Conservation (phyloP, 2,329 filamentous ascomycete genomes). For the Ceratocystis harringtonii region DNA sequence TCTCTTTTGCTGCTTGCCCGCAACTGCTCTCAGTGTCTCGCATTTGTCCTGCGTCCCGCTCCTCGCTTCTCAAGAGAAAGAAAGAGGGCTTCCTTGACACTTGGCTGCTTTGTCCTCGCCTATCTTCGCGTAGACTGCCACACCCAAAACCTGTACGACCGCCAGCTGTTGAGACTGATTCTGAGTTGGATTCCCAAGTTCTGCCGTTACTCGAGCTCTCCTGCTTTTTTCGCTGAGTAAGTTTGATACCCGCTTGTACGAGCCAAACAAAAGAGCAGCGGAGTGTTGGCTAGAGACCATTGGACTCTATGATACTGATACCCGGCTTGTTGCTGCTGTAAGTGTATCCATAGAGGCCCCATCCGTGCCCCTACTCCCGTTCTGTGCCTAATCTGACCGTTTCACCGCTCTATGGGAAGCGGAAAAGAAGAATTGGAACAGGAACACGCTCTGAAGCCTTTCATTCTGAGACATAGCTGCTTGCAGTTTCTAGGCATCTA, state of each 20-base stretch:
- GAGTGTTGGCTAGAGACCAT: not conserved
- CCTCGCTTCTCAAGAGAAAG: not conserved
- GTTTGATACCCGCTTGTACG: not conserved
- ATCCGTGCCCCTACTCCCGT: no score
- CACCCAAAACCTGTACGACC: constrained; percentile 11
- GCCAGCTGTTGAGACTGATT: not conserved
- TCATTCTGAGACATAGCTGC: not conserved
- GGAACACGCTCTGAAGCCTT: not conserved
- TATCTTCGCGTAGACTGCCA: constrained; percentile 15
- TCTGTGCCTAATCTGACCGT: not conserved
- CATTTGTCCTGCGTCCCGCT: not conserved
- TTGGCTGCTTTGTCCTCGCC: constrained; percentile 9
- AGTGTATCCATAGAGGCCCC: not conserved
- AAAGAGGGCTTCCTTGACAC: not conserved
- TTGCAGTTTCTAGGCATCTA: not conserved
- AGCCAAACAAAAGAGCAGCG: not conserved
- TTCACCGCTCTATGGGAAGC: not conserved
- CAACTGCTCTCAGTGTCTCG: not conserved
- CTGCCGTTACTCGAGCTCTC: not conserved
- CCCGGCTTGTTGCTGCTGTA: not conserved
- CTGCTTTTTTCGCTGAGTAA: not conserved
- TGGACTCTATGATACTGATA: not conserved
- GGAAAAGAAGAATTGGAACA: not conserved
- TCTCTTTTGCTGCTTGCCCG: not conserved
- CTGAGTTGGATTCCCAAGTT: not conserved